Conservation (phyloP, 169 alveolate genomes). For the Ichthyophthirius multifiliis region DNA sequence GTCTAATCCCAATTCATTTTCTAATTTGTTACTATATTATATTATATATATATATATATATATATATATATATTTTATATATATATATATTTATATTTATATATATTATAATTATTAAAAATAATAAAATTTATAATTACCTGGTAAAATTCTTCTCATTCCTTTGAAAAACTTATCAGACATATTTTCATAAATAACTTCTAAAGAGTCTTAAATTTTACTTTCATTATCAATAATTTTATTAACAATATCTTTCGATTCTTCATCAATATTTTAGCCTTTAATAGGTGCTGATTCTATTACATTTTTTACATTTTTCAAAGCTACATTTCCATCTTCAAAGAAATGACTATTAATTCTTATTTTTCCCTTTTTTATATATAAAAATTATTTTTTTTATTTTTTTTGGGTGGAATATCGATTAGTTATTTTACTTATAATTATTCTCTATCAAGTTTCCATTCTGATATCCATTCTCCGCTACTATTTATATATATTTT, state of each 20-base stretch:
- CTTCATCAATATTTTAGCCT: background rate
- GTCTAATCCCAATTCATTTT: background rate
- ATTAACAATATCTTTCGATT: background rate
- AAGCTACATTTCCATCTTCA: background rate
- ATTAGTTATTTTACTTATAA: background rate
- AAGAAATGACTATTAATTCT: background rate
- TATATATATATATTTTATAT: background rate
- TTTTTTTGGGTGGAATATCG: background rate
- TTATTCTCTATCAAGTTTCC: background rate
- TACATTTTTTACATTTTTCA: background rate
- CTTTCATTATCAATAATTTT: background rate
- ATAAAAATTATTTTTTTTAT: background rate
- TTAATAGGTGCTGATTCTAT: background rate
- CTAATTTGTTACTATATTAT: background rate
- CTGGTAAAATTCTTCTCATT: constrained; percentile 12
- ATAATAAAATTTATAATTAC: background rate
- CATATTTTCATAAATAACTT: background rate
- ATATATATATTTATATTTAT: background rate
- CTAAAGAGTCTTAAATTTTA: background rate
- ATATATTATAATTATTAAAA: background rate
- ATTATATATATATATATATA: background rate
- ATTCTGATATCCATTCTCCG: constrained; percentile 4
- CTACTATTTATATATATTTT: background rate
- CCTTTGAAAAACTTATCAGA: background rate
- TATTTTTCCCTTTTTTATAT: background rate